A percentile compares a stretch with the other conserved stretches of the same genome.
phyloP scores from a whole-genome alignment of 495 filamentous ascomycete genomes.

The Penicillium taxi region DNA sequence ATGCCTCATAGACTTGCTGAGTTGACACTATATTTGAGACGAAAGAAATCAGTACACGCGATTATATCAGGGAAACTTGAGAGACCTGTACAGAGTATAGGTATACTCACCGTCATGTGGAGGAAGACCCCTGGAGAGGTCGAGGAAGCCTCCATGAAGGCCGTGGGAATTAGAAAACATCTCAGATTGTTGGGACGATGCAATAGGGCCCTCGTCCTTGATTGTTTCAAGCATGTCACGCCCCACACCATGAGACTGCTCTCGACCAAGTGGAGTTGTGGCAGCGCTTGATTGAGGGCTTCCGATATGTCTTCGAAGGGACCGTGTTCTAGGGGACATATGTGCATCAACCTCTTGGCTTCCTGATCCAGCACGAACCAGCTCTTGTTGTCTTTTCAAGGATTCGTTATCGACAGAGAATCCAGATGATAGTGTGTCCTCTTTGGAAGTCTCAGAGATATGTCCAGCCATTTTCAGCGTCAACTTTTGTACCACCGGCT shows the following conservation, averaged over 20 bases:
- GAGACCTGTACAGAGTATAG: too few relatives aligned
- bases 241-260: constrained; percentile 8
- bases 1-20: constrained; percentile 12
- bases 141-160: constrained; percentile 1
- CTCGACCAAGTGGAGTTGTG: constrained; percentile 13
- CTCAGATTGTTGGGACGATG: constrained; percentile 15
- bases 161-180: constrained; percentile 10
- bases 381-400: constrained; percentile 38
- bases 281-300: constrained; percentile 17
- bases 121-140: neutral
- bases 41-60: neutral
- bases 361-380: constrained; percentile 38
- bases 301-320: constrained; percentile 11
- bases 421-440: constrained; percentile 28
- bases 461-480: constrained; percentile 35
- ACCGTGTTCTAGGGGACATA: constrained; percentile 15
- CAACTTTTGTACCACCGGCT: constrained; percentile 36
- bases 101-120: constrained; percentile 10
- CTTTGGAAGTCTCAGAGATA: constrained; percentile 22
- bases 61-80: too few relatives aligned
- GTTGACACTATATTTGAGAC: constrained; percentile 1
- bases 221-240: constrained; percentile 2
- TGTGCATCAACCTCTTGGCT: constrained; percentile 24
- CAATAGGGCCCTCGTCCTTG: constrained; percentile 11
- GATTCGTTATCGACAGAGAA: constrained; percentile 45